A percentile compares a stretch with the other conserved stretches of the same genome.
phyloP scores from a whole-genome alignment of 2,329 filamentous ascomycete genomes.

The Aspergillus candidus region DNA sequence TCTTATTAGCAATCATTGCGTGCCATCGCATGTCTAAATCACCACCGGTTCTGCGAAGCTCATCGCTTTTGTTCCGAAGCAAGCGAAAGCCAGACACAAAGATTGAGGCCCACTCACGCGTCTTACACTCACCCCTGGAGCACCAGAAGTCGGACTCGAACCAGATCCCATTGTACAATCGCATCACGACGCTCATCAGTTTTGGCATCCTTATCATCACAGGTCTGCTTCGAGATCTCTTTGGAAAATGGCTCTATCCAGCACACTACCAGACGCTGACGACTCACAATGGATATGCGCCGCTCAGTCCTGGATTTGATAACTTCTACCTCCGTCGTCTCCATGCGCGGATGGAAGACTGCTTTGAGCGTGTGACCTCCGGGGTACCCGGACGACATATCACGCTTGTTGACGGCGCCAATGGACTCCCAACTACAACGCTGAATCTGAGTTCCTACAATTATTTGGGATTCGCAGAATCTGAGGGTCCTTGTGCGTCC shows the following conservation, averaged over 20 bases:
- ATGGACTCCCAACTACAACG: slow-evolving; percentile 81
- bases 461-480: slow-evolving; percentile 94
- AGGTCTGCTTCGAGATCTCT: slow-evolving; percentile 88
- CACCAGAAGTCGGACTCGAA: too few relatives aligned
- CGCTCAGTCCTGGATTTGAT: slow-evolving; percentile 92
- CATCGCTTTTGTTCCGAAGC: too few relatives aligned
- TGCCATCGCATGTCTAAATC: too few relatives aligned
- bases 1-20: too few relatives aligned
- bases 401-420: slow-evolving; percentile 78
- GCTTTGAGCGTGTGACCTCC: slow-evolving; percentile 81
- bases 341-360: slow-evolving; percentile 90
- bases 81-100: too few relatives aligned
- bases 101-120: too few relatives aligned
- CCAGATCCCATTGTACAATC: too few relatives aligned
- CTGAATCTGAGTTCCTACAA: slow-evolving; percentile 98
- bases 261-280: slow-evolving; percentile 75
- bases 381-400: slow-evolving; percentile 89
- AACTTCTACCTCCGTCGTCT: slow-evolving; percentile 89
- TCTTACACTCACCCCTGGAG: too few relatives aligned
- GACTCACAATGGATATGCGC: slow-evolving; percentile 77
- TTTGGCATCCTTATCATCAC: slow-evolving; percentile 90
- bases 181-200: slow-evolving; percentile 85
- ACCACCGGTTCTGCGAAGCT: too few relatives aligned
- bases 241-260: slow-evolving; percentile 82
- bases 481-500: slow-evolving; percentile 88